Conservation (phyloP, 2,329 filamentous ascomycete genomes). For the Rosellinia necatrix region DNA sequence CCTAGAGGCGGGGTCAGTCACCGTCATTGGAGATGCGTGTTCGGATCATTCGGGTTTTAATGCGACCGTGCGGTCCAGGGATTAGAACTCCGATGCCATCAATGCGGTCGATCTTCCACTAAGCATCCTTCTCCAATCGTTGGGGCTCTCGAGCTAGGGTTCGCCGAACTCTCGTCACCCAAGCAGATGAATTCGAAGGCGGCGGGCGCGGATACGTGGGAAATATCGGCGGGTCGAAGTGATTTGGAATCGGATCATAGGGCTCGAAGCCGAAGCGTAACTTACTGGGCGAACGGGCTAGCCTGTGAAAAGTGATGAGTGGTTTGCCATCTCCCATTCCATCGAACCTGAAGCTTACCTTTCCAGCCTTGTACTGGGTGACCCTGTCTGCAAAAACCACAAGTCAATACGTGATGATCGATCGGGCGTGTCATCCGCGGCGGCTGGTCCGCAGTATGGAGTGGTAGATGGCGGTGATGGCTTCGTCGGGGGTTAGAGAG, state of each 20-base stretch:
- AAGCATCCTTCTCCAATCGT: no score
- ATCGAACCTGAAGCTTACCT: constrained; percentile 15
- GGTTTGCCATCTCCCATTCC: constrained; percentile 3
- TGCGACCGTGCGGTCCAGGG: neutral
- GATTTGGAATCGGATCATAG: neutral
- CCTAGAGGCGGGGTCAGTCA: constrained; percentile 12
- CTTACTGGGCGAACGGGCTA: constrained; percentile 32
- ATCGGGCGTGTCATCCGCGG: no score
- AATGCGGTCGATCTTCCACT: no score
- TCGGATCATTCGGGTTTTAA: neutral
- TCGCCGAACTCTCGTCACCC: neutral
- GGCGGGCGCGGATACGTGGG: neutral
- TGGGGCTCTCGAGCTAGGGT: neutral
- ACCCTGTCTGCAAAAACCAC: constrained; percentile 23
- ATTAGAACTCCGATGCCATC: neutral
- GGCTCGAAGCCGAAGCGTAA: neutral
- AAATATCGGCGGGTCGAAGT: neutral
- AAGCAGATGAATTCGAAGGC: neutral
- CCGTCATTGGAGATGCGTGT: neutral
- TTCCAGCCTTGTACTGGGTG: constrained; percentile 33
- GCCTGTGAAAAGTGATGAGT: constrained; percentile 13
- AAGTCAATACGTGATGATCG: no score
- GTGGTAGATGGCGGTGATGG: no score
- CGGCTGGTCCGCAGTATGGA: no score
- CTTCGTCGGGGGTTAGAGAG: no score